phyloP scores from a whole-genome alignment of 176 grass and related monocot species.

The Bromus sterilis region DNA sequence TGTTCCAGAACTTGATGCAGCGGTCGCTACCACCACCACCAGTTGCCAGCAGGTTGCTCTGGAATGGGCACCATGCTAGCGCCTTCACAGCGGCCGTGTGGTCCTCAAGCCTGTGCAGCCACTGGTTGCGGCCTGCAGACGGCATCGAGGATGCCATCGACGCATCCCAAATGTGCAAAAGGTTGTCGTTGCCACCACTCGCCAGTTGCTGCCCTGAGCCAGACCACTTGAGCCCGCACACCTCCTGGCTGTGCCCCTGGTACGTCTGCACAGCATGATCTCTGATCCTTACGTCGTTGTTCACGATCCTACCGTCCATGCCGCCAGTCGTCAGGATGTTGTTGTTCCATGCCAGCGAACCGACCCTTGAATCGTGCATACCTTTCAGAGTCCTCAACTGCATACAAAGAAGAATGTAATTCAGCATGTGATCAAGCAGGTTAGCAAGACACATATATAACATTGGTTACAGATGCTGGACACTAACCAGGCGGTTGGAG shows the following conservation, averaged over 20 bases:
- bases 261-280: conserved; percentile 55
- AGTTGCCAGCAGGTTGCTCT: conserved; percentile 58
- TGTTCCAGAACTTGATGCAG: conserved; percentile 75
- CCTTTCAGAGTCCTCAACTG: conserved; percentile 58
- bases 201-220: conserved; percentile 55
- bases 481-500: conserved; percentile 41
- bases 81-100: conserved; percentile 65
- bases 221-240: conserved; percentile 66
- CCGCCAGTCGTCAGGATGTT: conserved; percentile 49
- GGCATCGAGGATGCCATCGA: conserved; percentile 43
- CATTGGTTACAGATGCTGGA: background rate
- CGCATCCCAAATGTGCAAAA: conserved; percentile 58
- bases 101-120: conserved; percentile 54
- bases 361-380: conserved; percentile 45
- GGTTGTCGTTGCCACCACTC: conserved; percentile 65
- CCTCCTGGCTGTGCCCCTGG: conserved; percentile 55
- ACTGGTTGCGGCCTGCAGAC: conserved; percentile 48
- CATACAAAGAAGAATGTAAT: background rate
- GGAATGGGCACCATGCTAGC: conserved; percentile 69
- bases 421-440: background rate
- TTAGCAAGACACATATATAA: background rate
- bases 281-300: conserved; percentile 59
- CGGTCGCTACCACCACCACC: conserved; percentile 43
- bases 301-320: conserved; percentile 59
- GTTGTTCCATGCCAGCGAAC: conserved; percentile 69